Evolutionary conservation across 768 basidiomycete species (phyloP).

Genomic region (Coprinopsis marcescibilis): DNA sequence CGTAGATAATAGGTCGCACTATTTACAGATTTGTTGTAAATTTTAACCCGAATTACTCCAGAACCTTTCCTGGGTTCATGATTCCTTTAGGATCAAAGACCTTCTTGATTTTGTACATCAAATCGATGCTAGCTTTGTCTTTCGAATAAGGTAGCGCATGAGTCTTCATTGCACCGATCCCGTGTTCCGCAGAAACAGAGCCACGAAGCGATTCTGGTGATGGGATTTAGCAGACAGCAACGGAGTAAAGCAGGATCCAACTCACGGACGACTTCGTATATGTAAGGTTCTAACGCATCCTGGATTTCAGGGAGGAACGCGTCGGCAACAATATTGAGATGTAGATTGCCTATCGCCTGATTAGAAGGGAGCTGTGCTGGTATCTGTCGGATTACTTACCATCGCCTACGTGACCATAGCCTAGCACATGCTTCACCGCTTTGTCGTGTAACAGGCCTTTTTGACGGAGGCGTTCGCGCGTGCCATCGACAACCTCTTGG

Average conservation of each 20-base stretch:
- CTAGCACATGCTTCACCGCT: conserved; percentile 79
- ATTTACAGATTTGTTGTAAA: not conserved
- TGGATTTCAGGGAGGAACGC: conserved; percentile 81
- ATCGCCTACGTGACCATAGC: conserved; percentile 97
- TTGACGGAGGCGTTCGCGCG: conserved; percentile 62
- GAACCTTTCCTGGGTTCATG: conserved; percentile 88
- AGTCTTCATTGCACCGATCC: conserved; percentile 94
- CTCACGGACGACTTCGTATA: conserved; percentile 87
- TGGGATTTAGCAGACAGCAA: conserved; percentile 3
- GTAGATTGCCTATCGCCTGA: conserved; percentile 68
- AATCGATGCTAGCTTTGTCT: conserved; percentile 64
- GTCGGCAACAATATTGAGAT: conserved; percentile 85
- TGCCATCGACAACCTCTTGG: conserved; percentile 79
- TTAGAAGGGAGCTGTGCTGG: not conserved
- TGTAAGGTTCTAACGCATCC: conserved; percentile 85
- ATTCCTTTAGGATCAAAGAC: conserved; percentile 88
- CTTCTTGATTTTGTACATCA: conserved; percentile 88
- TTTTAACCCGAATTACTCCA: conserved; percentile 30
- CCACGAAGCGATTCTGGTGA: conserved; percentile 66
- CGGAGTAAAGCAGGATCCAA: conserved; percentile 12
- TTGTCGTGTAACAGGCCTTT: conserved; percentile 66
- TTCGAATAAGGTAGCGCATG: conserved; percentile 88
- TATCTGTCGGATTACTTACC: conserved; percentile 43
- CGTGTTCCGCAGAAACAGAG: conserved; percentile 96
- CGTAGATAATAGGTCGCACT: too few species aligned